Conservation (phyloP, 148 eudicot genomes). For the Heliamphora exappendiculata region DNA sequence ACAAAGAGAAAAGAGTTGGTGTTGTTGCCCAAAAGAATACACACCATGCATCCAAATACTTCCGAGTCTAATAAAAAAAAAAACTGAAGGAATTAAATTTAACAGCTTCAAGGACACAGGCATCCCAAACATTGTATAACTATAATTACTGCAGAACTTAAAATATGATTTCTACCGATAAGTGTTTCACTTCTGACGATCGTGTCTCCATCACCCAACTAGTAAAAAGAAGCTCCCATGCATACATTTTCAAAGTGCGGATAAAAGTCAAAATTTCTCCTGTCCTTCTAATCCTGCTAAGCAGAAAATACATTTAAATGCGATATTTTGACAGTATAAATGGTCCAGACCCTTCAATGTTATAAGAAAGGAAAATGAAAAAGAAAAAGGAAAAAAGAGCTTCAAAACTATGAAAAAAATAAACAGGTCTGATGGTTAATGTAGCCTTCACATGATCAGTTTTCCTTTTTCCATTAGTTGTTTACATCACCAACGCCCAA, state of each 20-base stretch:
- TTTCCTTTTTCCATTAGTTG: background rate
- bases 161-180: constrained; percentile 48
- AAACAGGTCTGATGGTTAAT: background rate
- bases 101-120: background rate
- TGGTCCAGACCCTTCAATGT: background rate
- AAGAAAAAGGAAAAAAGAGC: background rate
- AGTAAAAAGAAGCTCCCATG: constrained; percentile 82
- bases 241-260: constrained; percentile 93
- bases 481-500: background rate
- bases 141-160: background rate
- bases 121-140: background rate
- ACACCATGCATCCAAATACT: constrained; percentile 98
- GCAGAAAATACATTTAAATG: background rate
- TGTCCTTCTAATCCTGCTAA: constrained; percentile 81
- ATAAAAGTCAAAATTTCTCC: constrained; percentile 71
- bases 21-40: constrained; percentile 99
- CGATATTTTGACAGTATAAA: background rate
- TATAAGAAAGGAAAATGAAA: too few species aligned
- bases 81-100: background rate
- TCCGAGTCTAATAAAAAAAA: constrained; percentile 54
- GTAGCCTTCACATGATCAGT: background rate
- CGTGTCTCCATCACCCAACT: constrained; percentile 87
- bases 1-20: constrained; percentile 89
- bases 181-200: constrained; percentile 59
- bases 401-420: background rate